Base-by-base conservation (phyloP, 2,329 filamentous ascomycete genomes). In the Fusarium phyllophilum region DNA sequence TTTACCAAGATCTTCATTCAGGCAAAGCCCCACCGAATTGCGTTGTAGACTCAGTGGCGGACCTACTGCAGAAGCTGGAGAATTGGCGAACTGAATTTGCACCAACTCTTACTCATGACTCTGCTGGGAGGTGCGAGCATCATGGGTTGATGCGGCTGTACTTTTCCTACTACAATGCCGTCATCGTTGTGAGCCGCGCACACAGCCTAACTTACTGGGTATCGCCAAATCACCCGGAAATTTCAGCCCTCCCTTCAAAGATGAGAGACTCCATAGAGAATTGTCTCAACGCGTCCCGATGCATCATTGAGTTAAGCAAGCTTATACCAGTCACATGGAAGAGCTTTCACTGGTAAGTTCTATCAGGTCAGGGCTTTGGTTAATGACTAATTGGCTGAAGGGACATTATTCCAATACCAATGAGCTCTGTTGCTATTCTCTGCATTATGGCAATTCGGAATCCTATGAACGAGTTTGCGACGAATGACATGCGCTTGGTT, bases 141-240 rank as follows among this genome's bases (percentile, higher is more conserved):
- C n/a, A 45, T 20, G 54, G 54, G 7, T 9, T 57, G n/a, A 45
- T 57, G 54, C 39, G 54, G 5, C 15, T 57, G n/a, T 57, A 57
- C 29, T 45, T 57, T 33, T 57, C 54, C n/a, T 57, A 57, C n/a
- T 57, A 57, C 29, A 45, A 45, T 18, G 29, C 54, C 7, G 54
- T 45, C 22, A 34, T 57, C 7, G n/a, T 45, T 8, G 39, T 45
- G 10, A 34, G 24, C 29, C 39, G 54, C 14, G 38, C 54, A 22
- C 29, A 45, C n/a, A 45, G 54, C 18, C 14, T 57, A 15, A 26
- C 15, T 20, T 57, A 45, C 9, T 57, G 54, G 54, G 13, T 24
- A 3, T 34, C 55, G 8, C 31, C 29, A 6, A 46, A 57, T 18
- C 39, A 46, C 6, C 39, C 31, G 3, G 41, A 22, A 26, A 15